Evolutionary conservation across 148 eudicot genomes (phyloP), one percentile per base, ranked within the genome.

Genomic region (Cornus florida): DNA sequence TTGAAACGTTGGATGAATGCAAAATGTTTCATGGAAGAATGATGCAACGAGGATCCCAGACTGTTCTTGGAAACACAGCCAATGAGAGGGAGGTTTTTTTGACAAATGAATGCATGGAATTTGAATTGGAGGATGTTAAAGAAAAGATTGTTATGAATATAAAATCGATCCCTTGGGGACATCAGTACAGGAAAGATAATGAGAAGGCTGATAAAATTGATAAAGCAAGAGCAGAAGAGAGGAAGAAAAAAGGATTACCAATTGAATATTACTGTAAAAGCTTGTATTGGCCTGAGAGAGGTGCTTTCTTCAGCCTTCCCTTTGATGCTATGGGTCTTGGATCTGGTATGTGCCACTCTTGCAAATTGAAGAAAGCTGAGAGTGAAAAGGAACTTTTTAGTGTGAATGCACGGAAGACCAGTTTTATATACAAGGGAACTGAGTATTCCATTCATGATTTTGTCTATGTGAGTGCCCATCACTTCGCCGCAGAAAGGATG

Each of bases 71-170:
- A 70, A 92, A 85, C 77, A 84, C 97, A 56, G 97, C 90, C 35
- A 88, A 86, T 81, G 98, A 92, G 82, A 86, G 98, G 86, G 99
- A 96, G 83, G 82, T 96, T 33, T 96, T 96, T 87, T 74, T 96
- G 83, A 92, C 94, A 22, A 83, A 94, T 78, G 91, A 91, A 12
- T 96, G 99, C 79, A 72, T 86, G 84, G 94, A 93, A 31, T 87
- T 92, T 85, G 90, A 91, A 78, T 80, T 96, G 68, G 90, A 73
- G 16, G 91, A 90, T 81, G 82, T 90, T 75, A 84, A 73, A 75
- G 79, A 92, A 84, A 81, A 43, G 60, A 73, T 88, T 69, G 73
- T 76, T 24, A 87, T 94, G 76, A 88, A 94, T 57, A 78, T 87
- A 24, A 88, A 90, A 72, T 83, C 74, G 28, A 78, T 80, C 78